Evolutionary conservation across 345 rosid species (phyloP), one percentile per base, ranked within the genome.

Genomic region (Eucalyptus erythrocorys): DNA sequence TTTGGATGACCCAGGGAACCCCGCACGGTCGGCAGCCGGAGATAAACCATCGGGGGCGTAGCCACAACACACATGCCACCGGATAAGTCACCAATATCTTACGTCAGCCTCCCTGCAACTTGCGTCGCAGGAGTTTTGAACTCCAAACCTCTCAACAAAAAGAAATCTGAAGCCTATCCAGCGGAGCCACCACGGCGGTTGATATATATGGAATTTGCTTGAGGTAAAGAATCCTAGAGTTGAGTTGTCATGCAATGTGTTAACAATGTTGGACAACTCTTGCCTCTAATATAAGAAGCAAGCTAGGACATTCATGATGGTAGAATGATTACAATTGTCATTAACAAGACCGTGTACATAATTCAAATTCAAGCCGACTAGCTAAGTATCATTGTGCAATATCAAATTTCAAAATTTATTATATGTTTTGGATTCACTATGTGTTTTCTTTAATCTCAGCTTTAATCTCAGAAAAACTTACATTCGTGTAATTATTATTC

Each of bases 331-430:
- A 10, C 8, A 37, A 37, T 37, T 37, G 43, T 8, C 8, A 2
- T 71, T 3, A 5, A 19, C 22, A 37, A 19, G 2, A 6, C 27
- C 2, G 0, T 1, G 27, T 71, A 2, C 27, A 3, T 3, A 1
- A 6, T 21, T 26, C 1, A 5, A 11, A 59, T 59, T 59, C 66
- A 12, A 76, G 43, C 13, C 0, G 14, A 6, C 81, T 10, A 71
- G 3, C 81, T 12, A 71, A 64, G 10, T n/a, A 3, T 71, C 3
- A 6, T 3, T 21, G 1, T 1, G 7, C 6, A 37, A 37, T 37
- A 71, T 71, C 7, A 71, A 3, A 37, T 10, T 71, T 71, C 8
- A 19, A 76, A 76, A 21, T 10, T 37, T 71, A 34, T 19, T 71
- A 34, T 71, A 19, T 76, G 26, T 76, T 37, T 76, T 37, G 82